phyloP scores from a whole-genome alignment of 768 basidiomycete genomes.

The Phlebiopsis gigantea region DNA sequence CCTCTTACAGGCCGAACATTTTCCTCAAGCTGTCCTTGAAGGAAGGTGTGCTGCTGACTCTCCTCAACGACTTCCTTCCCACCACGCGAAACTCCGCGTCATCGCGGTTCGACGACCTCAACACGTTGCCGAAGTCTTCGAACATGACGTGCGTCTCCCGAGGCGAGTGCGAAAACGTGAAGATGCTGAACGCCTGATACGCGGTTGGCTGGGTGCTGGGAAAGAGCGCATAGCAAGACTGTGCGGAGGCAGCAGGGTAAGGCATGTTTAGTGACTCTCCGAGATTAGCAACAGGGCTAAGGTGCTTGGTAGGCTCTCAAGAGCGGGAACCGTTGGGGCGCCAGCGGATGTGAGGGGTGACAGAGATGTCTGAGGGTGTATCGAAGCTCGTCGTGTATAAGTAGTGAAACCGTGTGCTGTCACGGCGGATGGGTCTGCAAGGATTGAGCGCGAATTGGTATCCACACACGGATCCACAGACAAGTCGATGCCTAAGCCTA shows the following conservation, averaged over 20 bases:
- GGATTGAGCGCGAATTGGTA: not conserved
- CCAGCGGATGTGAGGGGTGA: not conserved
- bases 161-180: conserved; percentile 17
- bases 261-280: conserved; percentile 2
- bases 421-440: too few species aligned
- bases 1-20: conserved; percentile 13
- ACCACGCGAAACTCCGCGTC: not conserved
- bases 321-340: not conserved
- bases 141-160: conserved; percentile 18
- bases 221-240: conserved; percentile 11
- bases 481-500: not conserved
- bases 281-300: not conserved
- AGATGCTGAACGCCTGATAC: conserved; percentile 16
- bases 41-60: conserved; percentile 15
- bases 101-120: not conserved
- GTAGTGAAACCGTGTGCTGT: not conserved
- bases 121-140: conserved; percentile 13
- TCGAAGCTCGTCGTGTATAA: not conserved
- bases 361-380: not conserved
- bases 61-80: conserved; percentile 2
- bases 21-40: conserved; percentile 15
- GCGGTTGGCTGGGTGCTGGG: conserved; percentile 12
- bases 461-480: conserved; percentile 2
- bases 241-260: conserved; percentile 3
- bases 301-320: not conserved